These are phyloP conservation scores for Galerina marginata DNA, from an alignment of 768 basidiomycete genomes.

Conservation along the genomic window DNA sequence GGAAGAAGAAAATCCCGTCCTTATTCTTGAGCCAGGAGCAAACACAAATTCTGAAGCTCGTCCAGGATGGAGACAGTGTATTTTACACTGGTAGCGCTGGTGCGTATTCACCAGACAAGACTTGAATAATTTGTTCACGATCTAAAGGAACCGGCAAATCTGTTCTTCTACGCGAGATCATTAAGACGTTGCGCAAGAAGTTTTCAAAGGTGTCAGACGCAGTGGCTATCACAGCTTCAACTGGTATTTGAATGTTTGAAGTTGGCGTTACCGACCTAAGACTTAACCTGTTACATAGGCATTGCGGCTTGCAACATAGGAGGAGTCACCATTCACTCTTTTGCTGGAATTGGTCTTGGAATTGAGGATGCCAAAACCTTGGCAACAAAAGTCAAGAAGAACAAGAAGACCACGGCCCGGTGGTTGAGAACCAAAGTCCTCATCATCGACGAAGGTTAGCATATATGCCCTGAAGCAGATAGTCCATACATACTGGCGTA, in stretches of 20 bases:
- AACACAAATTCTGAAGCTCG: constrained; percentile 79
- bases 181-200: constrained; percentile 68
- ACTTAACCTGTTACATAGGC: constrained; percentile 42
- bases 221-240: constrained; percentile 93
- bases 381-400: constrained; percentile 71
- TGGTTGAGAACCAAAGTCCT: constrained; percentile 89
- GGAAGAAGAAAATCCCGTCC: constrained; percentile 34
- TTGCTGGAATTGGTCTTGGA: constrained; percentile 92
- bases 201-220: constrained; percentile 63
- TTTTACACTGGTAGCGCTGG: constrained; percentile 99
- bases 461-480: background rate
- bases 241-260: constrained; percentile 53
- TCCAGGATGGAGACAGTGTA: constrained; percentile 72
- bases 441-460: constrained; percentile 80
- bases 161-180: constrained; percentile 91
- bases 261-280: background rate
- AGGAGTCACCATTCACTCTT: constrained; percentile 93
- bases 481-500: too few species aligned
- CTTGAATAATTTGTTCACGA: background rate
- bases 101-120: constrained; percentile 40
- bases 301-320: constrained; percentile 99
- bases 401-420: constrained; percentile 79
- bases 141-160: constrained; percentile 92
- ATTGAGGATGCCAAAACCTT: constrained; percentile 67
- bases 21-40: constrained; percentile 87